Base-by-base conservation (phyloP, 257 asterid genomes). In the Ophiorrhiza pumila region DNA sequence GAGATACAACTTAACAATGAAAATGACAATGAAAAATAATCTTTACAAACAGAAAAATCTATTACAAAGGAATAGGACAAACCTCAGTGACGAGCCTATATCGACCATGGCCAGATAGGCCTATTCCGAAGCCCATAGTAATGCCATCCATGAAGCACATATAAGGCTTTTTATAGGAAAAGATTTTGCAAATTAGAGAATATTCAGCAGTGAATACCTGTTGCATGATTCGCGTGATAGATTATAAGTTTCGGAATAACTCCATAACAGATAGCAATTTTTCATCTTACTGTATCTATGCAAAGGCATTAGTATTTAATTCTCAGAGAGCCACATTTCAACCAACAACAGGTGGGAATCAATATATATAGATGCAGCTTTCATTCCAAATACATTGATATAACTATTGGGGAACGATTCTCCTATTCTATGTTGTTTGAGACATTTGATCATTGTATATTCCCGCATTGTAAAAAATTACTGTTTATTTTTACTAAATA, bases 61-160 rank as follows among this genome's bases (percentile, higher is more conserved):
- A 65, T 31, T 31, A 57, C 29, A 45, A 58, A 25, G 27, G 76
- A 52, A 62, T 41, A 45, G 27, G 32, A 64, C 58, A 31, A 80
- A 91, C 98, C 96, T 93, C 98, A 12, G 98, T 91, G 78, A 93
- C 76, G 68, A 93, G 85, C 88, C 93, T 87, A 78, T 93, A 91
- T 37, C 85, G 88, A 68, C 98, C 98, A 80, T 91, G 98, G 73
- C 98, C 96, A 76, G 94, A 93, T 60, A 93, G 86, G 45, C 97
- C 98, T 80, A 93, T 88, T 52, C 98, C 98, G 80, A 93, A 93
- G 52, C 98, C 98, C 98, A 93, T 93, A 46, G 98, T 93, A 63
- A 93, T 81, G 66, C 99, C 99, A 85, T 94, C 99, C 97, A 94
- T 94, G 84, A 91, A 88, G 83, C 87, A 80, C 82, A 94, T 86